A percentile compares a stretch with the other conserved stretches of the same genome.
phyloP scores from a whole-genome alignment of 176 grass and related monocot species.

The Oryza australiensis region DNA sequence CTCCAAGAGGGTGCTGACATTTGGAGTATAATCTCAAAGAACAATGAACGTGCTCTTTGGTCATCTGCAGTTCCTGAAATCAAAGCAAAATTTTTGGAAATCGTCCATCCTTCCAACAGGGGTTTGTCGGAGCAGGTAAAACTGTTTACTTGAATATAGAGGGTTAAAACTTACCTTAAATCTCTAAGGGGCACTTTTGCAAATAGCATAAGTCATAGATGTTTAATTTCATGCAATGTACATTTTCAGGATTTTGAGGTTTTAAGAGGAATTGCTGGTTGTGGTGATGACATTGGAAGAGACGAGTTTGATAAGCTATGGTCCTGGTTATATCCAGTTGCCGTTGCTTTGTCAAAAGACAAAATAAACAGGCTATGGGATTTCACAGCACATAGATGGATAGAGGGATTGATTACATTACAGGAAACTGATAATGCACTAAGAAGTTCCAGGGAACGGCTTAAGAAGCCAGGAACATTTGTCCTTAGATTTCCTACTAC shows the following conservation, averaged over 20 bases:
- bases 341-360: conserved; percentile 66
- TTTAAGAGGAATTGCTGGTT: conserved; percentile 68
- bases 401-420: conserved; percentile 81
- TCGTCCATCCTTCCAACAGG: conserved; percentile 56
- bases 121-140: conserved; percentile 77
- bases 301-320: conserved; percentile 85
- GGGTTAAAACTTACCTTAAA: neutral
- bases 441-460: conserved; percentile 42
- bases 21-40: conserved; percentile 73
- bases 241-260: conserved; percentile 74
- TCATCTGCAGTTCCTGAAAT: conserved; percentile 67
- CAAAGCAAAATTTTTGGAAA: conserved; percentile 66
- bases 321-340: conserved; percentile 94
- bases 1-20: conserved; percentile 63
- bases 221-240: conserved; percentile 1
- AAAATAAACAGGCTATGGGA: conserved; percentile 73
- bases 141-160: conserved; percentile 25
- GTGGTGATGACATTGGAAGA: conserved; percentile 65
- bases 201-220: conserved; percentile 6
- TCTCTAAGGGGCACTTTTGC: neutral
- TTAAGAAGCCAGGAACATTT: conserved; percentile 64
- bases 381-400: conserved; percentile 67
- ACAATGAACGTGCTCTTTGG: conserved; percentile 82
- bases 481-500: conserved; percentile 84
- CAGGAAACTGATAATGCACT: conserved; percentile 74